These are phyloP conservation scores for Debaryomycetaceae sp. DNA, from an alignment of 1,139 yeast species.

Conservation along the genomic window DNA sequence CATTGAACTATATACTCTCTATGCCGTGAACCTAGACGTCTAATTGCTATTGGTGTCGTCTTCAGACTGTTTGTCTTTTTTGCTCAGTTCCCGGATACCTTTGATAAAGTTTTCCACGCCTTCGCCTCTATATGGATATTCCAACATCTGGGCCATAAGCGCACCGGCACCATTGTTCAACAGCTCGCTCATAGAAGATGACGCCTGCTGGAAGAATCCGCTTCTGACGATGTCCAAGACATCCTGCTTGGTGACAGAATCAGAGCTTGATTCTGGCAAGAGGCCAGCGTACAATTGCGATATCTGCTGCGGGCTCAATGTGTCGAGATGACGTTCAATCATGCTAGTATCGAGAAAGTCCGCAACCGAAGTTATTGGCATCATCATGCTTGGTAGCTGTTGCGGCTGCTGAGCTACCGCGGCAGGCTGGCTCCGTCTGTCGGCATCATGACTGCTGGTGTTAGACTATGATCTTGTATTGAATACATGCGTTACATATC, in stretches of 20 bases:
- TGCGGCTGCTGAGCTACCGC: background rate
- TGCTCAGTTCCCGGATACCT: slow-evolving; percentile 39
- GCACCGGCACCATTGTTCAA: slow-evolving; percentile 50
- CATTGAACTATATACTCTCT: background rate
- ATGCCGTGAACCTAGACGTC: background rate
- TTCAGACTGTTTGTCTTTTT: slow-evolving; percentile 14
- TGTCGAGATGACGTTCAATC: slow-evolving; percentile 37
- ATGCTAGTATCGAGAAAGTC: slow-evolving; percentile 40
- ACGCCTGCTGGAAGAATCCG: slow-evolving; percentile 52
- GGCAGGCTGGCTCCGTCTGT: background rate
- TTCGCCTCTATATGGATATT: slow-evolving; percentile 53
- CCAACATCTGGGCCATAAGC: slow-evolving; percentile 50
- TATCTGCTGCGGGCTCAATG: slow-evolving; percentile 35
- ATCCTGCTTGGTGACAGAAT: slow-evolving; percentile 34
- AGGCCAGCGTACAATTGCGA: slow-evolving; percentile 31
- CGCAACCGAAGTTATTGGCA: slow-evolving; percentile 27
- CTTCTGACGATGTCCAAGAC: slow-evolving; percentile 48
- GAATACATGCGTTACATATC: background rate
- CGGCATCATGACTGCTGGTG: background rate
- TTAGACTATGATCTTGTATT: background rate
- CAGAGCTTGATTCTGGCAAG: slow-evolving; percentile 41
- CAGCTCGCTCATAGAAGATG: slow-evolving; percentile 42
- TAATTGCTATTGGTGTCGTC: background rate
- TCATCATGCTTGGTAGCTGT: slow-evolving; percentile 1
- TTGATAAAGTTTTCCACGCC: slow-evolving; percentile 53